Conservation (phyloP, 2,329 filamentous ascomycete species). For the Stachybotrys elegans region DNA sequence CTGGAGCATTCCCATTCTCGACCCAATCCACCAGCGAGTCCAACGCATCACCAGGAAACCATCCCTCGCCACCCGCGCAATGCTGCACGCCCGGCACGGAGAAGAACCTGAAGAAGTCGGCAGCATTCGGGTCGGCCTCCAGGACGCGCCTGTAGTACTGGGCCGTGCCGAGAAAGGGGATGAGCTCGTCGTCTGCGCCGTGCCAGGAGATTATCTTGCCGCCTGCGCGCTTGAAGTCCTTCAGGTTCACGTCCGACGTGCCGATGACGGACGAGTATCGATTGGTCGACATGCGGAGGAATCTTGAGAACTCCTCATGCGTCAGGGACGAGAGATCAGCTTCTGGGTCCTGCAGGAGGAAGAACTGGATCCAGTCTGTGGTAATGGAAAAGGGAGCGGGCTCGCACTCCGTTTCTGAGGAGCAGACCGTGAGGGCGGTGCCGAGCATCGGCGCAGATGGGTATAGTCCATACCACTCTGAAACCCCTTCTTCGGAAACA, state of each 20-base stretch:
- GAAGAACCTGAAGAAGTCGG: not conserved
- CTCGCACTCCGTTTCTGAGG: not conserved
- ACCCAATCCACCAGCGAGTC: not conserved
- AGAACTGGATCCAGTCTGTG: constrained; percentile 15
- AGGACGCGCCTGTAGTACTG: constrained; percentile 12
- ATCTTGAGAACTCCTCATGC: constrained; percentile 4
- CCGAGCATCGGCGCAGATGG: not conserved
- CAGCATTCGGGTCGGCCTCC: not conserved
- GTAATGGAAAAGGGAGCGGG: constrained; percentile 11
- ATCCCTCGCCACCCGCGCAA: not conserved
- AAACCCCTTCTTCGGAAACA: not conserved
- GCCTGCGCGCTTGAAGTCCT: not conserved
- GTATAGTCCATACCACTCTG: not conserved
- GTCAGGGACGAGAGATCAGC: constrained; percentile 13
- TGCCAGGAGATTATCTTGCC: not conserved
- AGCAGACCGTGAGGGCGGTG: not conserved
- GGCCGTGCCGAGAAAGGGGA: constrained; percentile 5
- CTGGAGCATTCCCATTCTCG: not conserved
- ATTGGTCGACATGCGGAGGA: constrained; percentile 12
- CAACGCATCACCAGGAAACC: not conserved
- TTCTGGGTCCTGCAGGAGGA: constrained; percentile 20
- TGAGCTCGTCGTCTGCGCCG: not conserved
- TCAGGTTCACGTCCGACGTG: not conserved
- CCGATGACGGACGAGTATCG: constrained; percentile 14
- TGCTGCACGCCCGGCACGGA: not conserved